A percentile compares a stretch with the other conserved stretches of the same genome.
Evolutionary conservation across 1,139 yeast genomes (phyloP).

Genomic region (Nakaseomyces glabratus): DNA sequence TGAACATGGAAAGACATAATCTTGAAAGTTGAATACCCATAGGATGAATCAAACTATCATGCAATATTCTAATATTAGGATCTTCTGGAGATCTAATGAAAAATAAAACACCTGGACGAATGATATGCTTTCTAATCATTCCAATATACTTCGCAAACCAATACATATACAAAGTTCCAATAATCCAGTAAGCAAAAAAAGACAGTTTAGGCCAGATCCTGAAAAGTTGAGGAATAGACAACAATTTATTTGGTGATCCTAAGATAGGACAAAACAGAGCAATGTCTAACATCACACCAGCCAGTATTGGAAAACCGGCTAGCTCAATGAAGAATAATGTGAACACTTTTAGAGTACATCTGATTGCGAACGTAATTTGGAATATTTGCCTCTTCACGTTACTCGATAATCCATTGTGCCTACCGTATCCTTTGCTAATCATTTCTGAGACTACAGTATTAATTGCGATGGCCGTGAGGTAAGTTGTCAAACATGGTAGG

Average conservation of each 20-base stretch:
- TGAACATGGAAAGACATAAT: conserved; percentile 63
- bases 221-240: conserved; percentile 18
- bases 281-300: conserved; percentile 72
- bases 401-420: conserved; percentile 36
- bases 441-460: conserved; percentile 41
- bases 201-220: conserved; percentile 21
- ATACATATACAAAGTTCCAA: conserved; percentile 83
- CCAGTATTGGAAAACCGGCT: conserved; percentile 72
- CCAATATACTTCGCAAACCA: conserved; percentile 80
- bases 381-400: conserved; percentile 38
- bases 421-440: conserved; percentile 39
- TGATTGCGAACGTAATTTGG: conserved; percentile 45
- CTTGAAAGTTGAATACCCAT: conserved; percentile 63
- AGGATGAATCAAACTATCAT: conserved; percentile 78
- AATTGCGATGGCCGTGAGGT: conserved; percentile 38
- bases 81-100: conserved; percentile 93
- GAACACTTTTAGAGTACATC: conserved; percentile 64
- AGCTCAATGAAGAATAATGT: conserved; percentile 70
- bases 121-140: conserved; percentile 61
- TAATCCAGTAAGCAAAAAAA: conserved; percentile 48
- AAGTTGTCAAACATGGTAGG: conserved; percentile 40
- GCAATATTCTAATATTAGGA: conserved; percentile 80
- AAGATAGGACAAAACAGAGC: conserved; percentile 48
- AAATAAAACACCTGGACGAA: conserved; percentile 82
- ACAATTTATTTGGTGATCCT: conserved; percentile 29